Evolutionary conservation across 148 eudicot species (phyloP).

Genomic region (Tetragonia tetragonoides): DNA sequence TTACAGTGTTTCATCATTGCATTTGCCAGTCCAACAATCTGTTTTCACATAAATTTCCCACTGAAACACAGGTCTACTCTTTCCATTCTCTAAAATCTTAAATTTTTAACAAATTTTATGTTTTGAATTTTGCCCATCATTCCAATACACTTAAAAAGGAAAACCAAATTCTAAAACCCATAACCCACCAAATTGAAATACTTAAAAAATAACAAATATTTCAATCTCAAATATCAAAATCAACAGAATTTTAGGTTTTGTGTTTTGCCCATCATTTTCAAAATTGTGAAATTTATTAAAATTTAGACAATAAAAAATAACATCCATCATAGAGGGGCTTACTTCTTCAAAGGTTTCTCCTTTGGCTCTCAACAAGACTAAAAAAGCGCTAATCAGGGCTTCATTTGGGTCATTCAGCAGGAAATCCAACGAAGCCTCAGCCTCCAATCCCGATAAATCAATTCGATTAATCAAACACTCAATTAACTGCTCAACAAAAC

Average conservation of each 20-base stretch:
- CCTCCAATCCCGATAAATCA: conserved; percentile 69
- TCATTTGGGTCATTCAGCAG: conserved; percentile 74
- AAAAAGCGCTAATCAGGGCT: conserved; percentile 86
- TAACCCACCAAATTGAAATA: background rate
- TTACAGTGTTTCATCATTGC: conserved; percentile 79
- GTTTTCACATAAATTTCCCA: conserved; percentile 11
- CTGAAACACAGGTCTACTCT: conserved; percentile 9
- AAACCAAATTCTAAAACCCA: background rate
- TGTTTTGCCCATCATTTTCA: background rate
- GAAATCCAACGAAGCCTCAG: conserved; percentile 71
- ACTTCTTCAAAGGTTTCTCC: conserved; percentile 98
- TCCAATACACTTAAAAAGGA: too few relatives aligned
- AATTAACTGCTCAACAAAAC: conserved; percentile 52
- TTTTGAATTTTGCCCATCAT: background rate
- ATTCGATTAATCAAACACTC: conserved; percentile 57
- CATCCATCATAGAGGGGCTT: background rate
- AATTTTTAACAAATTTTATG: background rate
- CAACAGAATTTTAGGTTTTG: background rate
- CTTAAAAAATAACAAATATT: background rate
- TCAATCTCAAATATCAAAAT: background rate
- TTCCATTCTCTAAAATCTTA: conserved; percentile 1
- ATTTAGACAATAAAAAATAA: background rate
- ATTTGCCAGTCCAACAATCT: conserved; percentile 96
- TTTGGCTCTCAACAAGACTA: conserved; percentile 90
- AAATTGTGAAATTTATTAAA: background rate